phyloP scores from a whole-genome alignment of 2,329 filamentous ascomycete species.

The Chaetomium globosum region DNA sequence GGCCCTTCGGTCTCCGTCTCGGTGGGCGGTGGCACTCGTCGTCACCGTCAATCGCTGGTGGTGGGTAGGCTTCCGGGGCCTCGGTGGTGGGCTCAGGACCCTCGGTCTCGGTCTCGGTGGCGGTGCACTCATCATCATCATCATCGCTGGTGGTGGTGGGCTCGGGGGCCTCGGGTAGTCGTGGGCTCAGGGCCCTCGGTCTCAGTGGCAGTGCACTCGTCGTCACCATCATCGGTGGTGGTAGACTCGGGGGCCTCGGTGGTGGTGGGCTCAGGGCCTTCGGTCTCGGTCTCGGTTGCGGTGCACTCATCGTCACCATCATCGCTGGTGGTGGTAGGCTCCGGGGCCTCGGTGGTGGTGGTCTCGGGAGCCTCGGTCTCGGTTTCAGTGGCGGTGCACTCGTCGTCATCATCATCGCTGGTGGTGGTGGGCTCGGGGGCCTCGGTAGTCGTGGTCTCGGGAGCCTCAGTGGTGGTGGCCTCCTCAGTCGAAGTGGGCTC shows the following conservation, averaged over 20 bases:
- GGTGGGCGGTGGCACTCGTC: slow-evolving; percentile 4
- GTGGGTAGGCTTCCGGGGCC: slow-evolving; percentile 8
- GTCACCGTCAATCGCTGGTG: slow-evolving; percentile 8
- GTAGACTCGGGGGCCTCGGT: slow-evolving; percentile 1
- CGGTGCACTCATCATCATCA: background rate
- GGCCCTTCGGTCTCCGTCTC: slow-evolving; percentile 1
- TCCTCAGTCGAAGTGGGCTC: background rate
- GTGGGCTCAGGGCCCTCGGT: slow-evolving; percentile 35
- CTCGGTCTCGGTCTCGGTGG: slow-evolving; percentile 19
- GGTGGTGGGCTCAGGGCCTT: slow-evolving; percentile 35
- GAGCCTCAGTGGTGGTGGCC: background rate
- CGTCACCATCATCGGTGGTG: slow-evolving; percentile 18
- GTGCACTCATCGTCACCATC: background rate
- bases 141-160: slow-evolving; percentile 19
- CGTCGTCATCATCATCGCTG: slow-evolving; percentile 11
- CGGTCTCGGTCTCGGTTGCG: slow-evolving; percentile 18
- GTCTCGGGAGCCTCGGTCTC: slow-evolving; percentile 26
- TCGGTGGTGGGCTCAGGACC: slow-evolving; percentile 24
- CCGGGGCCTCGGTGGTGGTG: slow-evolving; percentile 30
- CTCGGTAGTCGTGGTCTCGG: slow-evolving; percentile 34
- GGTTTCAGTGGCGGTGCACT: slow-evolving; percentile 14
- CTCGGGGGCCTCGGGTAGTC: background rate
- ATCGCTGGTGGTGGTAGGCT: slow-evolving; percentile 20
- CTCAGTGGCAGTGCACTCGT: slow-evolving; percentile 6
- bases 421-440: slow-evolving; percentile 8